Base-by-base conservation (phyloP, 2,329 filamentous ascomycete genomes). In the Juglanconis oblonga region DNA sequence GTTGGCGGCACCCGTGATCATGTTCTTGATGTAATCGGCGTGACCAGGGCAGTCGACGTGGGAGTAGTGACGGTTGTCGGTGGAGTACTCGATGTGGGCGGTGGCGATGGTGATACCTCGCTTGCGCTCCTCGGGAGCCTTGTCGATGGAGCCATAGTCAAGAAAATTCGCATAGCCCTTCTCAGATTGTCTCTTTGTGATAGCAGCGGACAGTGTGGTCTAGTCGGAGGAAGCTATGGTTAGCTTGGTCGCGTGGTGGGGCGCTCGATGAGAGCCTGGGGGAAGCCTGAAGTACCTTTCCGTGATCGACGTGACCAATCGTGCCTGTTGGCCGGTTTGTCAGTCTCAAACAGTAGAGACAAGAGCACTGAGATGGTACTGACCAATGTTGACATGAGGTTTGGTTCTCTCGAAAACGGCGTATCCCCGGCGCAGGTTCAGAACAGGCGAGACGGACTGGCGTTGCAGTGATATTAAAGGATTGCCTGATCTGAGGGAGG, bases 1-100 rank as follows among this genome's bases (percentile, higher is more conserved):
- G 84, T 92, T 96, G 72, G 96, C 94, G 65, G 95, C 93, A 87
- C 95, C 95, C 68, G 95, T 99, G 78, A 99, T 99, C 95, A 99
- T 99, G 89, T 99, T 99, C 87, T 99, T 99, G 84, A 99, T 98
- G 85, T 99, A 99, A 92, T 99, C 95, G 79, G 95, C 95, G 89
- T 99, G 95, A 80, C 95, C 95, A 62, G 95, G 95, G 80, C 95
- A 99, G 86, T 99, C 95, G 82, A 99, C 95, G 86, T 99, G 95
- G 72, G 95, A 95, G 81, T 99, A 99, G 83, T 99, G 95, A 73
- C 95, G 89, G 74, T 83, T 84, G 0, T 97, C 91, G 76, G 95
- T 99, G 70, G 91, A 81, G 84, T 98, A 99, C 83, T 99, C 95
- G 81, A 99, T 96, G 81, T 99, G 95, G 68, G 95, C 92, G 58